Conservation (phyloP, 345 rosid species). For the Microcos paniculata region DNA sequence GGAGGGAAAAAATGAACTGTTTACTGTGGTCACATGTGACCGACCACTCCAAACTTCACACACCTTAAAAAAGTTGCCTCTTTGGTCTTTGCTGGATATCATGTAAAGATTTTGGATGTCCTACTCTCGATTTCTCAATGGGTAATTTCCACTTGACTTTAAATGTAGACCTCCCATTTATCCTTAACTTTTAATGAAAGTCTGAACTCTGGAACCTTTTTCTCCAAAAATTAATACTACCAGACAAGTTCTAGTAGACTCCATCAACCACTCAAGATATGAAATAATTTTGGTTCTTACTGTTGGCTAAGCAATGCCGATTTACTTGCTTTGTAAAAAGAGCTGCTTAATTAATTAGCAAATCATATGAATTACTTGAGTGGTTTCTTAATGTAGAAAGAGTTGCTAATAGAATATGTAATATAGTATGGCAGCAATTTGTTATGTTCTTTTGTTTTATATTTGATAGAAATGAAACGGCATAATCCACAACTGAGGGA, state of each 20-base stretch:
- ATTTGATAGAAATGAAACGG: background rate
- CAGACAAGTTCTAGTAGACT: background rate
- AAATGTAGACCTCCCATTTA: background rate
- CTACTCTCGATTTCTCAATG: constrained; percentile 9
- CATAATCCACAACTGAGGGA: background rate
- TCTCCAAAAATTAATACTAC: no score
- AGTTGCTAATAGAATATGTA: no score
- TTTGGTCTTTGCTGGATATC: constrained; percentile 21
- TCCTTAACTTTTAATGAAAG: constrained; percentile 23
- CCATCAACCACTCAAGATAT: background rate
- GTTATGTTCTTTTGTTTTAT: background rate
- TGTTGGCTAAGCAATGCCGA: background rate
- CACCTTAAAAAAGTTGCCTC: background rate
- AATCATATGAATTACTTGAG: no score
- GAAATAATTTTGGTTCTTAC: background rate
- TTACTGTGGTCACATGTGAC: constrained; percentile 23
- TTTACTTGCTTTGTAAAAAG: background rate
- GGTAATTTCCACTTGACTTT: constrained; percentile 28
- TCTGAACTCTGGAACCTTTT: background rate
- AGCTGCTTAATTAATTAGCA: background rate
- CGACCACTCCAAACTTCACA: constrained; percentile 21
- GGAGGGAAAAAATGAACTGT: background rate
- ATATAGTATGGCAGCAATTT: no score
- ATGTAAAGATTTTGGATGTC: constrained; percentile 19
- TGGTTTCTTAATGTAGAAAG: no score